A percentile compares a stretch with the other conserved stretches of the same genome.
phyloP scores from a whole-genome alignment of 805 yeast genomes.

The Tetrapisispora arboricola region DNA sequence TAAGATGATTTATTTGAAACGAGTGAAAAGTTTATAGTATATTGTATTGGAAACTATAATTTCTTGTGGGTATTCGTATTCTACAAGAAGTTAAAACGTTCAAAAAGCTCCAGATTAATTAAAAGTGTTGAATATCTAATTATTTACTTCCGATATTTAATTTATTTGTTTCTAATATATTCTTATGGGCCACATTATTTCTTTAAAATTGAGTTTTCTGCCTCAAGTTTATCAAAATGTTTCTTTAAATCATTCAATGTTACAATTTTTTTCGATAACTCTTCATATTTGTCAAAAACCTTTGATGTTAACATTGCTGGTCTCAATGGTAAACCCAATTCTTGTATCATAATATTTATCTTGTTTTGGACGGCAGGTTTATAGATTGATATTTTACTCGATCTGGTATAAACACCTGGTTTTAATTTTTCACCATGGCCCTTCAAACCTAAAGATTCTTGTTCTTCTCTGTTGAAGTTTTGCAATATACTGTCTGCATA shows the following conservation, averaged over 20 bases:
- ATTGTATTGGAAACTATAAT: too few relatives aligned
- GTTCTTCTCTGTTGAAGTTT: conserved; percentile 61
- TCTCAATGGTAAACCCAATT: conserved; percentile 65
- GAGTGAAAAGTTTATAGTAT: too few relatives aligned
- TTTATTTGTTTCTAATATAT: too few relatives aligned
- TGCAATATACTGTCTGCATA: conserved; percentile 27
- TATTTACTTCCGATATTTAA: too few relatives aligned
- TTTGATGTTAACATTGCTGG: conserved; percentile 83
- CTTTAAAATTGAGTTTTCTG: conserved; percentile 52
- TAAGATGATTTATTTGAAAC: too few relatives aligned
- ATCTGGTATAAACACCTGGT: conserved; percentile 77
- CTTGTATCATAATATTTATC: conserved; percentile 54
- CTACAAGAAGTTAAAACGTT: too few relatives aligned
- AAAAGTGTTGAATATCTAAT: neutral
- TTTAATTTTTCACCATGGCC: conserved; percentile 61
- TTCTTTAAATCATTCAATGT: conserved; percentile 73
- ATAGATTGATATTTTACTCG: conserved; percentile 64
- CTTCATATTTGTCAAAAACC: conserved; percentile 69
- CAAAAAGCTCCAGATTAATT: too few relatives aligned
- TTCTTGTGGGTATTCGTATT: too few relatives aligned
- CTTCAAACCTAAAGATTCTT: conserved; percentile 72
- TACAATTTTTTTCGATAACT: conserved; percentile 56
- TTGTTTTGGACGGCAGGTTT: conserved; percentile 68
- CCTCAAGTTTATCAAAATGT: conserved; percentile 77
- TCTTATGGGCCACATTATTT: too few relatives aligned